These are phyloP conservation scores for Volvox africanus DNA, from an alignment of 139 green algal species.

Conservation along the genomic window DNA sequence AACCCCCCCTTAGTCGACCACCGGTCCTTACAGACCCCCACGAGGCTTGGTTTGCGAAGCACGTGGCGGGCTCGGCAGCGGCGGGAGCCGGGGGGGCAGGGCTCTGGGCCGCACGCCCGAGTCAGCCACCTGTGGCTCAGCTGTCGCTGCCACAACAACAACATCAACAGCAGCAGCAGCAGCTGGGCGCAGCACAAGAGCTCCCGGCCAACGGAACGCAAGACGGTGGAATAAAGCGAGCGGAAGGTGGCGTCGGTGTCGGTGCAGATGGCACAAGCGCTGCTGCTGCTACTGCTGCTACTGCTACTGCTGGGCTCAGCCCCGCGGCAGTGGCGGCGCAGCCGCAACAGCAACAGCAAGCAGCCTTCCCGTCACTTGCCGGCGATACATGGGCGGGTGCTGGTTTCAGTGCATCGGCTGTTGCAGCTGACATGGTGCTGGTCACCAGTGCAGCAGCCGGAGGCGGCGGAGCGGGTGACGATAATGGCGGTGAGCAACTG, in stretches of 20 bases:
- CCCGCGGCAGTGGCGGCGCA: neutral
- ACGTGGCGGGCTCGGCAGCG: neutral
- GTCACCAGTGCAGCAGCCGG: no score
- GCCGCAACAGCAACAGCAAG: neutral
- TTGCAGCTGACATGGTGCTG: no score
- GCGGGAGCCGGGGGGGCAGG: neutral
- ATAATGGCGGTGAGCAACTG: no score
- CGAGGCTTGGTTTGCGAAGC: slow-evolving; percentile 39
- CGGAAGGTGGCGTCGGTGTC: neutral
- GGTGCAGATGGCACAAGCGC: neutral
- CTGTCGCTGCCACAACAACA: slow-evolving; percentile 1
- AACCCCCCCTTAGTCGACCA: neutral
- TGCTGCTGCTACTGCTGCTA: neutral
- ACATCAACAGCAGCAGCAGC: neutral
- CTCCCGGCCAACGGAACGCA: neutral
- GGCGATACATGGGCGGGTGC: no score
- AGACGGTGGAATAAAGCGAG: no score
- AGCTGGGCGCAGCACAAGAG: neutral
- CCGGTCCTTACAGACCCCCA: neutral
- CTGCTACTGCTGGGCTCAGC: neutral
- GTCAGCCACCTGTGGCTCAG: neutral
- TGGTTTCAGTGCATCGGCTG: no score
- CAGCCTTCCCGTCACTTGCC: no score
- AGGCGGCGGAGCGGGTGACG: no score
- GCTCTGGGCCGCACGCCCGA: neutral